Evolutionary conservation across 2,329 filamentous ascomycete species (phyloP).

Genomic region (Aureobasidium sp.): DNA sequence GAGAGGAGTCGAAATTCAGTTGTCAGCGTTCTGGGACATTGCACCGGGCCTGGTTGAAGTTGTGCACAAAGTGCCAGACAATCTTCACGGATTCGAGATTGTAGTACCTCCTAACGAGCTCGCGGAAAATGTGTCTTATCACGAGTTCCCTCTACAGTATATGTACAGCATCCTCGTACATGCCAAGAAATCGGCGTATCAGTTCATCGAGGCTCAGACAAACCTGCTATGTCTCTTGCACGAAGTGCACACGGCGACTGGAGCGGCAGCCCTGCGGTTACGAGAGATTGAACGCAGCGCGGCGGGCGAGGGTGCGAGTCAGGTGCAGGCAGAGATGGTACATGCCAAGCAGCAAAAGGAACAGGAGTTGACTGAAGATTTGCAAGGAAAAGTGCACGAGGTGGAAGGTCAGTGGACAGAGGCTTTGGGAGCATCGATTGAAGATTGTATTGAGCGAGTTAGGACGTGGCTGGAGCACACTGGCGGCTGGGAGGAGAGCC

Average conservation of each 20-base stretch:
- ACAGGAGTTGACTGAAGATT: constrained; percentile 65
- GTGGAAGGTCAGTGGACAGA: constrained; percentile 89
- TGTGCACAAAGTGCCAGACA: constrained; percentile 66
- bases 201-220: constrained; percentile 92
- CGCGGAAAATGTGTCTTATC: constrained; percentile 78
- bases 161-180: constrained; percentile 78
- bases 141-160: constrained; percentile 78
- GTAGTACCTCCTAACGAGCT: constrained; percentile 73
- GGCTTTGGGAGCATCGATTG: constrained; percentile 72
- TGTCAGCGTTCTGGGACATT: constrained; percentile 97
- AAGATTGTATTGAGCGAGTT: constrained; percentile 65
- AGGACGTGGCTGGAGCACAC: constrained; percentile 64
- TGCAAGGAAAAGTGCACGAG: constrained; percentile 87
- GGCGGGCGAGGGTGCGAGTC: constrained; percentile 33
- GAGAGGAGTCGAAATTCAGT: constrained; percentile 81
- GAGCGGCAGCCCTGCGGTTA: constrained; percentile 60
- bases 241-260: constrained; percentile 76
- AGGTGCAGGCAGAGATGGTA: constrained; percentile 43
- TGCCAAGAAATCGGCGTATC: constrained; percentile 86
- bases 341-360: constrained; percentile 62
- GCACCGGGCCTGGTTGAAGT: constrained; percentile 73
- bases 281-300: constrained; percentile 56
- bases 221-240: constrained; percentile 86
- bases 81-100: constrained; percentile 55
- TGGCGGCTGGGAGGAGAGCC: constrained; percentile 78